Conservation (phyloP, 2,329 filamentous ascomycete genomes). For the Ophiostoma ulmi region DNA sequence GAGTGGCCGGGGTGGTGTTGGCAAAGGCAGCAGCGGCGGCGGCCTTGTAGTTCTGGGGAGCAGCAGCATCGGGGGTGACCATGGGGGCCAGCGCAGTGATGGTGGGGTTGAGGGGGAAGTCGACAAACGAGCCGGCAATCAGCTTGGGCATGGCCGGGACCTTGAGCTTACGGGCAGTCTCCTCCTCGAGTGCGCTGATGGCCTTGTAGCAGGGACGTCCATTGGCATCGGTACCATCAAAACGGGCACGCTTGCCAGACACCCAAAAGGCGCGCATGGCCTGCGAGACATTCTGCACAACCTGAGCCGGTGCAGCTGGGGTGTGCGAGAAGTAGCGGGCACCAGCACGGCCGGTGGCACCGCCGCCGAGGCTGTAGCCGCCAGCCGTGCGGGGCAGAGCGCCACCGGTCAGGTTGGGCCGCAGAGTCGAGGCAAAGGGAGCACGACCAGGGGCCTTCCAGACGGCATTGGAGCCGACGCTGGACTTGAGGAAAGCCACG, state of each 20-base stretch:
- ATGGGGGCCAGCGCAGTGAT: conserved; percentile 81
- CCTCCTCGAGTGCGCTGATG: conserved; percentile 69
- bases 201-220: conserved; percentile 76
- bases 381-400: conserved; percentile 78
- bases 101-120: conserved; percentile 83
- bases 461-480: conserved; percentile 47
- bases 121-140: conserved; percentile 68
- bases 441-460: conserved; percentile 65
- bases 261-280: conserved; percentile 88
- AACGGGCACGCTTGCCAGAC: conserved; percentile 83
- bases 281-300: conserved; percentile 90
- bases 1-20: conserved; percentile 44
- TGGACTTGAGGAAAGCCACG: conserved; percentile 46
- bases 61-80: conserved; percentile 4
- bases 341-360: conserved; percentile 62
- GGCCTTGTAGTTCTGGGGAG: neutral
- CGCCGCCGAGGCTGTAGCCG: conserved; percentile 71
- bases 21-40: conserved; percentile 42
- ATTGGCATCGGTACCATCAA: conserved; percentile 67
- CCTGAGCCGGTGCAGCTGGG: conserved; percentile 78
- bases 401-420: conserved; percentile 87
- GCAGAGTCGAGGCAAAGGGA: conserved; percentile 81
- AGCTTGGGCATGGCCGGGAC: conserved; percentile 33
- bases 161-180: conserved; percentile 63
- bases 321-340: conserved; percentile 86